Evolutionary conservation across 2,329 filamentous ascomycete species (phyloP), one percentile per base, ranked within the genome.

Genomic region (Microdochium nivale): DNA sequence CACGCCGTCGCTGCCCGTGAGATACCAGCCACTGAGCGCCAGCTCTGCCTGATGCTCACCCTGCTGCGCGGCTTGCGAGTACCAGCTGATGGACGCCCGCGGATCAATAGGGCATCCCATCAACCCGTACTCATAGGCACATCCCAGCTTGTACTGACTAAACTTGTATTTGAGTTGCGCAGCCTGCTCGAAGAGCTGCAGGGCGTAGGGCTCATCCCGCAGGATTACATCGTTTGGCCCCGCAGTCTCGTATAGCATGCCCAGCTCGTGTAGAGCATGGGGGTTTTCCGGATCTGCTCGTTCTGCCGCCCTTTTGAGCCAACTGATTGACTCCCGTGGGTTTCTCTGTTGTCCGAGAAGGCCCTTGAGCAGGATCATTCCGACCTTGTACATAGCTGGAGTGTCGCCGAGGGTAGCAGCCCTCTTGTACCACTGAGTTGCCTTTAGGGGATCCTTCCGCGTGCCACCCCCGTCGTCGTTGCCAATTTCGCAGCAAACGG

Each of bases 321-420:
- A 97, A 23, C 83, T 84, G 24, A 96, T 81, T 19, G 90, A 91
- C 70, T 97, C 94, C 44, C 87, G 80, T 2, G 89, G 81, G 63
- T 95, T 95, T 63, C 77, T 83, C 24, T 78, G 80, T 65, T 97
- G 91, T 3, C 91, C 91, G n/a, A 99, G 79, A 25, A 97, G 76
- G 11, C 92, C 94, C 68, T 97, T 97, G 51, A 97, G 80, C 55
- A 89, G 74, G 58, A 99, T 95, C 86, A 96, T 95, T 53, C 94
- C 94, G 70, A 97, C 84, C 70, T 99, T 99, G 74, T 96, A 99
- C 90, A 97, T 95, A 27, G 91, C 94, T 0, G 92, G 88, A 1
- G 87, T 86, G 63, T 99, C 92, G 2, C 94, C 92, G 2, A 97
- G 76, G 13, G 87, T 86, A 11, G 94, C 92, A 7, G 94, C 90